phyloP scores from a whole-genome alignment of 768 basidiomycete genomes.

The Tubosaeta sp. region DNA sequence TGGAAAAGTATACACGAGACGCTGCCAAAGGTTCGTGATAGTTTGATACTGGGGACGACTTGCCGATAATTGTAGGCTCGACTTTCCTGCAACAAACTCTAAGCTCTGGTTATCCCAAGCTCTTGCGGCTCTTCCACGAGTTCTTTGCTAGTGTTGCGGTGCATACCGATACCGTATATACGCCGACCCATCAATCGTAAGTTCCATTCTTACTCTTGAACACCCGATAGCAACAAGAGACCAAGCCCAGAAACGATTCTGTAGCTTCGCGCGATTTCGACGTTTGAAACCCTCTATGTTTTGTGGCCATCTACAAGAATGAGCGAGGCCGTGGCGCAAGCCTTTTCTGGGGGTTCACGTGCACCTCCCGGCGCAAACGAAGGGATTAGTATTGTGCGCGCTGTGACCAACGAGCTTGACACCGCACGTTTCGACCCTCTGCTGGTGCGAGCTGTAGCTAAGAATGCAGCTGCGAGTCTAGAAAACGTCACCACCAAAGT shows the following conservation, averaged over 20 bases:
- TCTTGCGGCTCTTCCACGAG: slow-evolving; percentile 90
- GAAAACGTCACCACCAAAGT: slow-evolving; percentile 62
- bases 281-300: slow-evolving; percentile 86
- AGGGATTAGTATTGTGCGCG: slow-evolving; percentile 71
- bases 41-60: neutral
- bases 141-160: slow-evolving; percentile 95
- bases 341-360: slow-evolving; percentile 68
- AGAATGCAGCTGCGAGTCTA: slow-evolving; percentile 61
- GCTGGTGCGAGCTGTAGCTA: slow-evolving; percentile 74
- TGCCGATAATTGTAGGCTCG: slow-evolving; percentile 52
- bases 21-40: slow-evolving; percentile 61
- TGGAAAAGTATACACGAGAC: slow-evolving; percentile 82
- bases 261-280: slow-evolving; percentile 75
- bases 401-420: slow-evolving; percentile 77
- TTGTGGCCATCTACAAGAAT: slow-evolving; percentile 77
- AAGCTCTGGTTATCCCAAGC: slow-evolving; percentile 77
- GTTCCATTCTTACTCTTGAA: slow-evolving; percentile 7
- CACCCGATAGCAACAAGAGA: neutral
- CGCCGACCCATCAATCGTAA: slow-evolving; percentile 78
- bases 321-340: slow-evolving; percentile 74
- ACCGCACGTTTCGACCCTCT: slow-evolving; percentile 64
- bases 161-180: slow-evolving; percentile 93
- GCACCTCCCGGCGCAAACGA: slow-evolving; percentile 71
- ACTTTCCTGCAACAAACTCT: slow-evolving; percentile 89
- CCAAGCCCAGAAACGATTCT: slow-evolving; percentile 87